phyloP scores from a whole-genome alignment of 345 rosid species.

The Nephelium lappaceum region DNA sequence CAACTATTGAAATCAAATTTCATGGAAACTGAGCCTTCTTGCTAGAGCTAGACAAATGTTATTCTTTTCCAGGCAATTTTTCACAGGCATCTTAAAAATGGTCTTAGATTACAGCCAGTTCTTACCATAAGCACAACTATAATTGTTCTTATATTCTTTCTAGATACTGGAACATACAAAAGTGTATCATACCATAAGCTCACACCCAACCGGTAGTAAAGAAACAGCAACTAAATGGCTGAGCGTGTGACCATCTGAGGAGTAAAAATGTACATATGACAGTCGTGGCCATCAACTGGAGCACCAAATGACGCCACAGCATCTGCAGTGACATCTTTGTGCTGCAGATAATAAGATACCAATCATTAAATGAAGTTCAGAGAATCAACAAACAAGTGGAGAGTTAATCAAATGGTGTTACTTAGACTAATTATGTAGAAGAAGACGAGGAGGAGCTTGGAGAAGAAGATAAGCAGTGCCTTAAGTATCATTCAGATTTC shows the following conservation, averaged over 20 bases:
- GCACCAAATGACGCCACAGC: conserved; percentile 66
- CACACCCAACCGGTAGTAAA: conserved; percentile 1
- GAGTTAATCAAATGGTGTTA: not conserved
- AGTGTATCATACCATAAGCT: conserved; percentile 9
- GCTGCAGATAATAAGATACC: conserved; percentile 36
- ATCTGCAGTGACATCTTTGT: conserved; percentile 45
- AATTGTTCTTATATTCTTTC: not conserved
- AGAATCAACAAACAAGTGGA: too few relatives aligned
- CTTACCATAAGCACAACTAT: not conserved
- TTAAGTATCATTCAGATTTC: not conserved
- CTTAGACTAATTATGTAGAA: not conserved
- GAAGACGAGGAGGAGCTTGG: not conserved
- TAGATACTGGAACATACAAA: not conserved
- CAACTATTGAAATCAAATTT: not conserved
- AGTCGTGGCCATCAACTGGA: conserved; percentile 65
- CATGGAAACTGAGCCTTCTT: not conserved
- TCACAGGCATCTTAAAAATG: not conserved
- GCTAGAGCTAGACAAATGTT: not conserved
- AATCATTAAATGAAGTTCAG: not conserved
- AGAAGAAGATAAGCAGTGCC: not conserved
- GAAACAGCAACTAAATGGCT: conserved; percentile 28
- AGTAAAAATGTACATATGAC: conserved; percentile 69
- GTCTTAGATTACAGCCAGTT: not conserved
- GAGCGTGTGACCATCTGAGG: conserved; percentile 42
- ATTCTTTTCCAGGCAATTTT: not conserved